Evolutionary conservation across 2,329 filamentous ascomycete genomes (phyloP).

Genomic region (Annulohypoxylon truncatum): DNA sequence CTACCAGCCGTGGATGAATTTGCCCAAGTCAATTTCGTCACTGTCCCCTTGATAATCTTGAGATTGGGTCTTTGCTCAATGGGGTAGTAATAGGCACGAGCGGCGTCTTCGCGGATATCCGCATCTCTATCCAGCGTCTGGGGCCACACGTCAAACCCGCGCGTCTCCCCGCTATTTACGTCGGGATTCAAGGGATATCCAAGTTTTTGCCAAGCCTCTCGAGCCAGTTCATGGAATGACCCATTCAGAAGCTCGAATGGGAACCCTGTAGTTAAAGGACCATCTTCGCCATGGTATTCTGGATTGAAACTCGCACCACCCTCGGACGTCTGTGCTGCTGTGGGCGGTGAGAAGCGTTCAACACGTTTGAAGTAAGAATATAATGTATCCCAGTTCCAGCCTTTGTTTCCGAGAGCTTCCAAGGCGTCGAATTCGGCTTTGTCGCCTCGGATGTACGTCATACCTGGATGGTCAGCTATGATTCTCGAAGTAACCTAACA

Average conservation of each 20-base stretch:
- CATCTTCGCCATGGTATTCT: conserved; percentile 51
- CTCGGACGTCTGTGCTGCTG: conserved; percentile 48
- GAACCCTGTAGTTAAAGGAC: conserved; percentile 54
- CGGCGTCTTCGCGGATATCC: conserved; percentile 56
- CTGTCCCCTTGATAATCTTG: conserved; percentile 54
- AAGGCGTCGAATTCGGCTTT: conserved; percentile 57
- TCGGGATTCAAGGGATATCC: conserved; percentile 53
- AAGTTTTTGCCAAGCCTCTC: conserved; percentile 50
- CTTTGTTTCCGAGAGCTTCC: conserved; percentile 57
- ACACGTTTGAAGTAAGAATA: conserved; percentile 60
- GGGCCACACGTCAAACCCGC: conserved; percentile 55
- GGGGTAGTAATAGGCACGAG: conserved; percentile 56
- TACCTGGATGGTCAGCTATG: conserved; percentile 47
- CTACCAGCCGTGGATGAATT: conserved; percentile 17
- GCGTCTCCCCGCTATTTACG: conserved; percentile 54
- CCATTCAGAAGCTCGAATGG: conserved; percentile 51
- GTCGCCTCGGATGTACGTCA: conserved; percentile 60
- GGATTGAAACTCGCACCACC: conserved; percentile 54
- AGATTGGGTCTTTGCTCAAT: conserved; percentile 54
- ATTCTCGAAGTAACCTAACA: conserved; percentile 20
- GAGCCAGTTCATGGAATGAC: conserved; percentile 46
- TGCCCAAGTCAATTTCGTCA: conserved; percentile 49
- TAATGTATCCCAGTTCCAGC: conserved; percentile 60
- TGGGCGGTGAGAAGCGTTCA: conserved; percentile 53
- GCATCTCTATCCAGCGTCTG: conserved; percentile 54